Percentiles rank a stretch among this genome's conserved stretches.
Evolutionary conservation across 2,329 filamentous ascomycete species (phyloP).

Genomic region (Aspergillus clavatus): DNA sequence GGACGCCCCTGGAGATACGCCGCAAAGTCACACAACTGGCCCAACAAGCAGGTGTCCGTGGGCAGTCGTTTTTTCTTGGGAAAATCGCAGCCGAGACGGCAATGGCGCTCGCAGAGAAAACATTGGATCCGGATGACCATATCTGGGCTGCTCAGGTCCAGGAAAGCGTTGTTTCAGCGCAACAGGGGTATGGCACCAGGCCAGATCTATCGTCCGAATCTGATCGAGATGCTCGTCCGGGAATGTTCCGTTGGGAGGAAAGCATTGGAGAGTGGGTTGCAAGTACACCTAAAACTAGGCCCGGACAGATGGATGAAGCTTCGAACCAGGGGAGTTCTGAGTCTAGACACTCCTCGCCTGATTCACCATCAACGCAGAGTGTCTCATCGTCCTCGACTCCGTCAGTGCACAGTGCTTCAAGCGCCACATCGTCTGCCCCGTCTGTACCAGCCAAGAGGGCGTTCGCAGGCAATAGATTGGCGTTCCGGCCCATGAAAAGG

Average conservation of each 20-base stretch:
- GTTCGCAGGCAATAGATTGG: slow-evolving; percentile 9
- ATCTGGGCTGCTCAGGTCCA: slow-evolving; percentile 38
- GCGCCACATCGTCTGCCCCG: slow-evolving; percentile 28
- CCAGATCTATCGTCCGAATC: slow-evolving; percentile 11
- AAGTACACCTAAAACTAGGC: slow-evolving; percentile 33
- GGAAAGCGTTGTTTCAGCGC: slow-evolving; percentile 24
- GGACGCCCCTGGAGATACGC: slow-evolving; percentile 24
- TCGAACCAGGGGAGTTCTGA: slow-evolving; percentile 6
- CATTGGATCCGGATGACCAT: slow-evolving; percentile 35
- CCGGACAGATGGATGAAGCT: slow-evolving; percentile 1
- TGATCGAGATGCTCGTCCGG: slow-evolving; percentile 15
- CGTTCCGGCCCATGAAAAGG: slow-evolving; percentile 22
- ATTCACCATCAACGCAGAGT: slow-evolving; percentile 22
- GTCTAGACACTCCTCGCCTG: slow-evolving; percentile 9
- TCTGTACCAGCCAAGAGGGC: slow-evolving; percentile 22
- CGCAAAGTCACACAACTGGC: slow-evolving; percentile 23
- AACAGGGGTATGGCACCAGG: slow-evolving; percentile 9
- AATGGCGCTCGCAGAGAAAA: slow-evolving; percentile 38
- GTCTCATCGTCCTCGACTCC: slow-evolving; percentile 18
- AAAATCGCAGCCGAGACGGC: slow-evolving; percentile 37
- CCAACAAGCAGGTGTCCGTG: slow-evolving; percentile 15
- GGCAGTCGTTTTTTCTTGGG: slow-evolving; percentile 27
- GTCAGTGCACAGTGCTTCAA: slow-evolving; percentile 21
- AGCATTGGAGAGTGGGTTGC: slow-evolving; percentile 55
- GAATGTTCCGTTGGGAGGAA: slow-evolving; percentile 50